Percentiles rank a stretch among this genome's conserved stretches.
Conservation (phyloP, 2,329 filamentous ascomycete genomes). For the Pezicula neosporulosa region DNA sequence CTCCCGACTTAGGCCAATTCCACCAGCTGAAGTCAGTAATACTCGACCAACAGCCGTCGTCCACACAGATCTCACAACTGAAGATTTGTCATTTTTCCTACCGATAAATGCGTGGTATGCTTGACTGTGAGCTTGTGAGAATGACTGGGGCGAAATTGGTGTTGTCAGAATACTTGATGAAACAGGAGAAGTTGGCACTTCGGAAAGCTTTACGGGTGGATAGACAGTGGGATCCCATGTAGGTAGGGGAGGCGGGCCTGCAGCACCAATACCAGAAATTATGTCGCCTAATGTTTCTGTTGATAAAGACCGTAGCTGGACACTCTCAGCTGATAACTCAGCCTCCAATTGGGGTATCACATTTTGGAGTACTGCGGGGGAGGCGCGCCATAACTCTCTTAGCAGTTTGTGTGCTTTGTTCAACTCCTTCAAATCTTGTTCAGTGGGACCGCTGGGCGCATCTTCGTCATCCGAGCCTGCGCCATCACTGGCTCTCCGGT, state of each 20-base stretch:
- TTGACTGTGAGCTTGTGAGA: constrained; percentile 73
- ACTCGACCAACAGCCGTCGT: constrained; percentile 81
- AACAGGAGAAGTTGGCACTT: constrained; percentile 49
- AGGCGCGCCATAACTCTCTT: constrained; percentile 89
- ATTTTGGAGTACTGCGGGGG: constrained; percentile 83
- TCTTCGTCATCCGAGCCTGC: constrained; percentile 62
- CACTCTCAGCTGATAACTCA: constrained; percentile 85
- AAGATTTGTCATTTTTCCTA: constrained; percentile 81
- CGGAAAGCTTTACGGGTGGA: constrained; percentile 67
- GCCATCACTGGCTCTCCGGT: constrained; percentile 44
- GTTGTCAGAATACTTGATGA: constrained; percentile 67
- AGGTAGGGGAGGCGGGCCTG: constrained; percentile 73
- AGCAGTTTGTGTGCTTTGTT: constrained; percentile 86
- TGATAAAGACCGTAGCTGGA: constrained; percentile 79
- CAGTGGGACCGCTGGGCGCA: constrained; percentile 59
- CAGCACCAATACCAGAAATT: constrained; percentile 87
- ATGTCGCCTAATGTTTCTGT: constrained; percentile 95
- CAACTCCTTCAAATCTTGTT: constrained; percentile 82
- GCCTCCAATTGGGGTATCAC: constrained; percentile 92
- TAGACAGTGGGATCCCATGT: constrained; percentile 78
- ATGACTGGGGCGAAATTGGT: constrained; percentile 84
- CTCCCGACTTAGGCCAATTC: constrained; percentile 79
- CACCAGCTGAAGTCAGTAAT: constrained; percentile 84
- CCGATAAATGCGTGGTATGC: constrained; percentile 84
- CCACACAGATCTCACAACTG: constrained; percentile 82